These are phyloP conservation scores for Heliosperma pusillum DNA, from an alignment of 148 eudicot genomes.

Conservation along the genomic window DNA sequence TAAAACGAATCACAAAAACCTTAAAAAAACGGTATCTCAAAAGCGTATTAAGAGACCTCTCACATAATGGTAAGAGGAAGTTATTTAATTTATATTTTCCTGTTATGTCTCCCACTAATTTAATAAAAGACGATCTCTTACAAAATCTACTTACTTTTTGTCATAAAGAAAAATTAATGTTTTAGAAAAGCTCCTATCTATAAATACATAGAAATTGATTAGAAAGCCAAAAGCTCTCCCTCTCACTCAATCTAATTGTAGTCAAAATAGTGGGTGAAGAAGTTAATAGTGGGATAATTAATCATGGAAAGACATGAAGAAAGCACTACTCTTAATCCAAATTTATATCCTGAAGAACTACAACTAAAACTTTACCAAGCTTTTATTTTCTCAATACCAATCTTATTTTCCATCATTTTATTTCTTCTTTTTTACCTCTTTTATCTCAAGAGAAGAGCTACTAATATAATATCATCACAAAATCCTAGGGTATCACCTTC, in stretches of 20 bases:
- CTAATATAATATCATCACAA: constrained; percentile 20
- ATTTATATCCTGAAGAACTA: constrained; percentile 56
- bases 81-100: too few species aligned
- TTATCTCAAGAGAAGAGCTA: constrained; percentile 68
- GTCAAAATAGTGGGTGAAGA: neutral
- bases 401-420: constrained; percentile 68
- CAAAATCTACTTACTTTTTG: too few species aligned
- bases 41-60: too few species aligned
- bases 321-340: constrained; percentile 34
- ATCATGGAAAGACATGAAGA: constrained; percentile 33
- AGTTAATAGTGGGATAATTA: neutral
- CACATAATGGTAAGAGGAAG: too few species aligned
- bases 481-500: constrained; percentile 26
- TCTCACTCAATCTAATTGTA: neutral
- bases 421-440: constrained; percentile 80
- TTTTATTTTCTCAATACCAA: constrained; percentile 81
- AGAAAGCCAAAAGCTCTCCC: neutral
- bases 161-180: too few species aligned
- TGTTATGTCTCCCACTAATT: too few species aligned
- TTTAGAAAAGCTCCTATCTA: too few species aligned
- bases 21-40: too few species aligned
- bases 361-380: constrained; percentile 75
- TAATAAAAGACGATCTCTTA: too few species aligned
- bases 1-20: too few species aligned
- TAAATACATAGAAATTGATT: neutral